Evolutionary conservation across 306 rosid genomes (phyloP), one percentile per base, ranked within the genome.

Genomic region (Trifolium pratense): DNA sequence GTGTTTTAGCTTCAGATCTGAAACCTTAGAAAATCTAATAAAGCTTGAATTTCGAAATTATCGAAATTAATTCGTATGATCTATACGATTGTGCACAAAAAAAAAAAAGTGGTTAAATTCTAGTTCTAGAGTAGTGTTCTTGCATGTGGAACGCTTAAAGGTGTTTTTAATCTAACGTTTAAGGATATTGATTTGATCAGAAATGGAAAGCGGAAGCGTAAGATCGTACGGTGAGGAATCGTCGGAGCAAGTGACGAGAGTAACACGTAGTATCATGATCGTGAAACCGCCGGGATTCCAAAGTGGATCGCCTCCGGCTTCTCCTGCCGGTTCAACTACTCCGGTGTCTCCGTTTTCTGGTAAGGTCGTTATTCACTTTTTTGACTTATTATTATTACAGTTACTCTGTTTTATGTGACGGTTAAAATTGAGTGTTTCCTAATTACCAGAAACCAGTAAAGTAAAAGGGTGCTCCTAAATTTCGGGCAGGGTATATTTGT

Each of bases 321-420:
- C 97, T 2, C 96, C 97, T 0, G 96, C 96, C 16, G 90, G 87
- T n/a, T 84, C 92, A 13, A 82, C 92, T 15, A 84, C 97, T 17
- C 96, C 97, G 62, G 81, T 78, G 6, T 92, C 97, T 52, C 97
- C 97, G 5, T 92, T 84, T 75, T 90, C 92, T n/a, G 94, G 96
- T 92, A 71, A 78, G 85, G 71, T 66, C 32, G 73, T 75, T 68
- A 17, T 59, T 29, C 34, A 56, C 34, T 56, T 56, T 10, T 68
- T 59, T 42, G 61, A 17, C 29, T 68, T 67, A 7, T 56, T 11
- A 20, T 9, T n/a, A n/a, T 4, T 7, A 52, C 7, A 9, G 29
- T n/a, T 17, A 39, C 58, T 40, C 21, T 51, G 45, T 34, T 13
- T 17, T 11, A 29, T 29, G 17, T 29, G 2, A 39, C 68, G 5